A percentile compares a stretch with the other conserved stretches of the same genome.
Conservation (phyloP, 73 alveolate species). For the Halteria grandinella region DNA sequence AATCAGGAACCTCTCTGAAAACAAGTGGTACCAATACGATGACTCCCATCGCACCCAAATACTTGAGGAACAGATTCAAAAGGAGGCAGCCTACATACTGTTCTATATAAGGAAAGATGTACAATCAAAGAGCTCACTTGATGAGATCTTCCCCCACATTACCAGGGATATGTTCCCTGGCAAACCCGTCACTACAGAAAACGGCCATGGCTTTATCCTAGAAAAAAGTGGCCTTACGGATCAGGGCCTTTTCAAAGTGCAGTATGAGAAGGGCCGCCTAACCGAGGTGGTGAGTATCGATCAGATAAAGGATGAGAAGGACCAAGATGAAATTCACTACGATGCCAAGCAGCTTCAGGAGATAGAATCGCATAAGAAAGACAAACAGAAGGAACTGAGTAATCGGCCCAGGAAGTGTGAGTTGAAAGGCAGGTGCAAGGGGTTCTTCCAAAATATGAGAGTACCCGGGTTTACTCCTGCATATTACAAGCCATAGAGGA, state of each 20-base stretch:
- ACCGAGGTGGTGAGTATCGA: constrained; percentile 8
- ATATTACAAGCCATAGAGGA: no score
- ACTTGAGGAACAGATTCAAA: constrained; percentile 63
- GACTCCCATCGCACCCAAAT: constrained; percentile 66
- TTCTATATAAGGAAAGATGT: constrained; percentile 66
- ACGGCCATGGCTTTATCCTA: constrained; percentile 21
- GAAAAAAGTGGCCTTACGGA: background rate
- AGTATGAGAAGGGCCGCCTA: constrained; percentile 9
- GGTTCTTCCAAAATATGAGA: no score
- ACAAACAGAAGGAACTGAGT: constrained; percentile 2
- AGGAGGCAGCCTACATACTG: constrained; percentile 80
- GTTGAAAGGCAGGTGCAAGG: no score
- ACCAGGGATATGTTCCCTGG: constrained; percentile 52
- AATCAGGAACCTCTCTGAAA: constrained; percentile 60
- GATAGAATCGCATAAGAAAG: constrained; percentile 25
- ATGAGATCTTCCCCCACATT: constrained; percentile 13
- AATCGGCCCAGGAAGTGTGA: background rate
- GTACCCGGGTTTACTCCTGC: no score
- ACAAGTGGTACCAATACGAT: constrained; percentile 88
- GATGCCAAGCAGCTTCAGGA: constrained; percentile 43
- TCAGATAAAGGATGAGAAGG: constrained; percentile 13
- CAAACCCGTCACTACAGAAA: constrained; percentile 38
- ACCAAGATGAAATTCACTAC: constrained; percentile 14
- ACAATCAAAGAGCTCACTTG: background rate
- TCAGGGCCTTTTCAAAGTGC: background rate